Conservation (phyloP, 139 green algal species). For the Haematococcus lacustris region DNA sequence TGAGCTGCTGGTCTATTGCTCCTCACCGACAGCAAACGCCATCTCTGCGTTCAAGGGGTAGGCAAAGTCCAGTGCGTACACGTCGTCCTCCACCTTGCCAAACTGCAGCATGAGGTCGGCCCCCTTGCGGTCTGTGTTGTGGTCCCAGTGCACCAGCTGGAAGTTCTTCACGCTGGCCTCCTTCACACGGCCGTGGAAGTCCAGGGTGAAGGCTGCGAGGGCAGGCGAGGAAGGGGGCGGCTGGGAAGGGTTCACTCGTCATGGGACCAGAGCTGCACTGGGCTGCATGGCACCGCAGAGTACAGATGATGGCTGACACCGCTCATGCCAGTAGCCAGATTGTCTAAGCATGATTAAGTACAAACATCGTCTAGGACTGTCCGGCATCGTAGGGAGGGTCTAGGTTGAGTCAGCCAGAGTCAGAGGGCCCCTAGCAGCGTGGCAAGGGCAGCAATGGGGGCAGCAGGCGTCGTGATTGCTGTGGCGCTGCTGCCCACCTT, state of each 20-base stretch:
- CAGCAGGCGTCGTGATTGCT: neutral
- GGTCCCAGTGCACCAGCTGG: constrained; percentile 75
- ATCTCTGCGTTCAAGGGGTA: constrained; percentile 65
- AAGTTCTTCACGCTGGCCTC: constrained; percentile 92
- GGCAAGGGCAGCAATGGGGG: neutral
- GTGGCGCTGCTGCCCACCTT: constrained; percentile 15
- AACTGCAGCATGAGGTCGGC: constrained; percentile 65
- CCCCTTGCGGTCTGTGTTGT: constrained; percentile 51
- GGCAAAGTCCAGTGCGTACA: constrained; percentile 87
- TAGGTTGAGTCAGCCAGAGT: neutral
- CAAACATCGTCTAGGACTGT: neutral
- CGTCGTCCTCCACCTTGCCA: constrained; percentile 67
- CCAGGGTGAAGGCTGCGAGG: constrained; percentile 78
- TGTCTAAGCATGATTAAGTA: too few species aligned
- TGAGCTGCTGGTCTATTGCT: neutral
- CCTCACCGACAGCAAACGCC: constrained; percentile 60
- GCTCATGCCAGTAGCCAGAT: too few species aligned
- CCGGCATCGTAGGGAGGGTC: neutral
- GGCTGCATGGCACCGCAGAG: neutral
- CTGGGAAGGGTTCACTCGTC: neutral
- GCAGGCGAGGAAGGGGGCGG: neutral
- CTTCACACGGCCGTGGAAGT: constrained; percentile 91
- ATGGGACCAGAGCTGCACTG: neutral
- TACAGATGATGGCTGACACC: neutral
- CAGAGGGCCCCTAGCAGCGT: neutral